These are phyloP conservation scores for Xylariomycetidae sp. DNA, from an alignment of 2,329 filamentous ascomycete genomes.

Conservation along the genomic window DNA sequence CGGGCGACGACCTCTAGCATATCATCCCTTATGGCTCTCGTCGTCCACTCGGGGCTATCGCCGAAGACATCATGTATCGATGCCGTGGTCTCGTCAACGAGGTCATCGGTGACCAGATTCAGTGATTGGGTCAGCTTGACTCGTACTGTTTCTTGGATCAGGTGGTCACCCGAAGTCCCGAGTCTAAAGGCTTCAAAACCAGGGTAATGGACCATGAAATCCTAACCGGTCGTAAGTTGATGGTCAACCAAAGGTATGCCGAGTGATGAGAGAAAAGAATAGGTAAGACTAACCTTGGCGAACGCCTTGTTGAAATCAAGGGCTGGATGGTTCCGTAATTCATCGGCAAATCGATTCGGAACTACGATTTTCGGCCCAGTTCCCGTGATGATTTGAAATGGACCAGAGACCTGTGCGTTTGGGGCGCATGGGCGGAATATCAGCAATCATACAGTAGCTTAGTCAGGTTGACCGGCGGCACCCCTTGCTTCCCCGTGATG, in stretches of 20 bases:
- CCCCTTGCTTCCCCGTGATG: neutral
- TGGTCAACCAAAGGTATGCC: neutral
- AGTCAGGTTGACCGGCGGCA: neutral
- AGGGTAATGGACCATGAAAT: constrained; percentile 29
- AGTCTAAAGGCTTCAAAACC: constrained; percentile 26
- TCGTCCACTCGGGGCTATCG: constrained; percentile 32
- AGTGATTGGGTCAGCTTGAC: constrained; percentile 30
- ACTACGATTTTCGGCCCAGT: constrained; percentile 29
- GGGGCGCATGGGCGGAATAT: neutral
- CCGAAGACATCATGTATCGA: constrained; percentile 29
- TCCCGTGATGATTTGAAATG: constrained; percentile 28
- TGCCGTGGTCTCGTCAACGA: constrained; percentile 30
- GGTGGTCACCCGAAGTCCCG: constrained; percentile 16
- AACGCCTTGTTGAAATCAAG: constrained; percentile 31
- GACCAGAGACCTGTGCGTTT: constrained; percentile 24
- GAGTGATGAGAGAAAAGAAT: neutral
- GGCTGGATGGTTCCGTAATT: constrained; percentile 29
- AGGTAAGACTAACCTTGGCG: constrained; percentile 18
- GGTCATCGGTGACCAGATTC: constrained; percentile 27
- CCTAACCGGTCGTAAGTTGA: constrained; percentile 20
- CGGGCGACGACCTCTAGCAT: constrained; percentile 41
- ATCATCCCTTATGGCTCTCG: constrained; percentile 29
- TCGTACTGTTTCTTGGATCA: constrained; percentile 27
- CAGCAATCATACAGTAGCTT: neutral
- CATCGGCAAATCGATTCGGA: constrained; percentile 28